Base-by-base conservation (phyloP, 768 basidiomycete species). In the Leucocoprinus birnbaumii region DNA sequence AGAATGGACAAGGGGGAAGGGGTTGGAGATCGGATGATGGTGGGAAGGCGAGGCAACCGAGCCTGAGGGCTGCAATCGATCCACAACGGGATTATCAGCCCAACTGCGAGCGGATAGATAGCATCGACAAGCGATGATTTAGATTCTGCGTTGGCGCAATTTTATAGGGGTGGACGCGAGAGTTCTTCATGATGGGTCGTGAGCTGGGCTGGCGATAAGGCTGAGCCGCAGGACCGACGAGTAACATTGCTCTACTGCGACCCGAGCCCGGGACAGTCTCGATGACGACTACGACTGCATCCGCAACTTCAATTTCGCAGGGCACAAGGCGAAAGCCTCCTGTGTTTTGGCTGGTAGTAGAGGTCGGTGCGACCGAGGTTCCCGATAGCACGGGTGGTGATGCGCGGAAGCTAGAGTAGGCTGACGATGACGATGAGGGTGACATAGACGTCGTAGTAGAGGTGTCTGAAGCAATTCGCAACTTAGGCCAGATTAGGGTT, bases 121-220 rank as follows among this genome's bases (percentile, higher is more conserved):
- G 34, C 34, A 41, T 34, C 45, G 53, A 55, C 9, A 38, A 38
- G 7, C 53, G 53, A 21, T 46, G 35, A 19, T 38, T 55, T 46
- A 55, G 21, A 14, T 46, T 38, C 25, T 48, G 46, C 25, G 35
- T 55, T 46, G 46, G 24, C 7, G 46, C 54, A 25, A 70, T 55
- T 21, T 58, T 63, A 65, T 85, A 87, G 2, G 85, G 84, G 57
- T 82, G 79, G 7, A 86, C 59, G 19, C 80, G 73, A 8, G 77
- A 72, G 35, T 80, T 79, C 57, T 74, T 74, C 13, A 73, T 68
- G 24, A 82, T 57, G 16, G 66, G 73, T n/a, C 53, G 11, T 8
- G 31, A 71, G 66, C 31, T 59, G 41, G 75, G 70, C 10, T 74
- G 68, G 51, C 83, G 80, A 45, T 85, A 66, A 18, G 69, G 66